These are phyloP conservation scores for Ogataea philodendri DNA, from an alignment of 805 yeast genomes.

Conservation along the genomic window DNA sequence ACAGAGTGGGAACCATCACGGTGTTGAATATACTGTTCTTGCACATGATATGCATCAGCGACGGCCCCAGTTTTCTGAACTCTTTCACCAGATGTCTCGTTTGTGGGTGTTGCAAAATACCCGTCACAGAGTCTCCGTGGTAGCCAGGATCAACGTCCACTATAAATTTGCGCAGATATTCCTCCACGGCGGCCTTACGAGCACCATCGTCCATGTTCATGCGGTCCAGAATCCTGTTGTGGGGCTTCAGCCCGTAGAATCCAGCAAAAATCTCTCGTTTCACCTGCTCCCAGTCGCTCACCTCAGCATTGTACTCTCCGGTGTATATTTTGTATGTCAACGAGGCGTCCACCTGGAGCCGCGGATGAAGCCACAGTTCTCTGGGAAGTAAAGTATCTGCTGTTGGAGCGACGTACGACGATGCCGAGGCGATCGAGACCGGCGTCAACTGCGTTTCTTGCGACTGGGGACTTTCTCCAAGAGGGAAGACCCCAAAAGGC, in stretches of 20 bases:
- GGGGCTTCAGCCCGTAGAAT: conserved; percentile 17
- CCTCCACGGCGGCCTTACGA: conserved; percentile 1
- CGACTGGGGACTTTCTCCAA: conserved; percentile 1
- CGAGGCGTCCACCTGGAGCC: conserved; percentile 31
- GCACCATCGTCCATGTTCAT: conserved; percentile 11
- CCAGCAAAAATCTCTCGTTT: conserved; percentile 31
- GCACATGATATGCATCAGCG: no score
- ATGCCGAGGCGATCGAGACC: no score
- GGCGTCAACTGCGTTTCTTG: no score
- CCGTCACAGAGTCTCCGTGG: conserved; percentile 15
- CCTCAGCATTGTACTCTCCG: conserved; percentile 25
- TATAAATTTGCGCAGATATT: conserved; percentile 17
- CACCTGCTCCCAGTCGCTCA: conserved; percentile 22
- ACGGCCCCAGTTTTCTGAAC: no score
- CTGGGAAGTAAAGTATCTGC: conserved; percentile 22
- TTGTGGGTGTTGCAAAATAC: conserved; percentile 19
- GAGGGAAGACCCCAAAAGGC: conserved; percentile 30
- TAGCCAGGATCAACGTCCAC: conserved; percentile 18
- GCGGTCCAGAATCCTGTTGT: conserved; percentile 27
- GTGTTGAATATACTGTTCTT: conserved; percentile 27
- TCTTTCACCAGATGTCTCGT: conserved; percentile 25
- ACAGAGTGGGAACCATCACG: conserved; percentile 25
- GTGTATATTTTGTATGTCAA: conserved; percentile 29
- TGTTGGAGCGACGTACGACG: conserved; percentile 1
- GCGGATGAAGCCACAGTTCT: conserved; percentile 36